Conservation (phyloP, 2,329 filamentous ascomycete species). For the Penicillium sp. region DNA sequence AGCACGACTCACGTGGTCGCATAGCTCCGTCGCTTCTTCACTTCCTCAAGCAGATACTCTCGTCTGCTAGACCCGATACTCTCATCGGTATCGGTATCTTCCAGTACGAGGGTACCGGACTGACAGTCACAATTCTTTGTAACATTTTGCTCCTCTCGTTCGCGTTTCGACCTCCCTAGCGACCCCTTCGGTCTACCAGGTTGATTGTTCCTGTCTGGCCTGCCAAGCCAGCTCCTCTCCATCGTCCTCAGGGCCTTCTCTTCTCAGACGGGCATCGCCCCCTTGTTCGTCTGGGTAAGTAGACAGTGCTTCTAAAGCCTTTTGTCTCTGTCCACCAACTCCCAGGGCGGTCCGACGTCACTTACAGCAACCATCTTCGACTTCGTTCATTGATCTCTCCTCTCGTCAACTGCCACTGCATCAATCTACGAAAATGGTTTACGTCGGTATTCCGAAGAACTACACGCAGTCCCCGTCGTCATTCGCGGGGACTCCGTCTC, state of each 20-base stretch:
- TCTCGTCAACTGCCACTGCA: constrained; percentile 17
- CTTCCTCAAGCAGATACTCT: constrained; percentile 53
- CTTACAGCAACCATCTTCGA: constrained; percentile 9
- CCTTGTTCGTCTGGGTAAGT: constrained; percentile 90
- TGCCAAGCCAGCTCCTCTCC: constrained; percentile 67
- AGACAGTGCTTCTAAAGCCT: constrained; percentile 81
- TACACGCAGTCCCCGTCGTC: constrained; percentile 77
- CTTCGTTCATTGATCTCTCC: constrained; percentile 10
- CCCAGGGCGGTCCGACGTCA: constrained; percentile 21
- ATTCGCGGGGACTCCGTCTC: constrained; percentile 70
- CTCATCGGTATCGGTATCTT: constrained; percentile 75
- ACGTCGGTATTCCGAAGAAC: constrained; percentile 70
- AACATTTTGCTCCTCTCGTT: constrained; percentile 70
- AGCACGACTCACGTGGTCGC: constrained; percentile 42
- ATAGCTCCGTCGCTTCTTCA: constrained; percentile 12
- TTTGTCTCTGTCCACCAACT: constrained; percentile 24
- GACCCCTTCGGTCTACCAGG: constrained; percentile 50
- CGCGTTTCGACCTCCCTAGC: constrained; percentile 83
- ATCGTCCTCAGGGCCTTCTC: constrained; percentile 83
- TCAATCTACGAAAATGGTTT: constrained; percentile 66
- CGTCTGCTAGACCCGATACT: constrained; percentile 83
- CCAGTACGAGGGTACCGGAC: constrained; percentile 55
- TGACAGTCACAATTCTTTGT: constrained; percentile 79
- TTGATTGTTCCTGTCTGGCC: constrained; percentile 62
- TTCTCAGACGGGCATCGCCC: constrained; percentile 82